Evolutionary conservation across 441 rosid species (phyloP).

Genomic region (Croton setiger): DNA sequence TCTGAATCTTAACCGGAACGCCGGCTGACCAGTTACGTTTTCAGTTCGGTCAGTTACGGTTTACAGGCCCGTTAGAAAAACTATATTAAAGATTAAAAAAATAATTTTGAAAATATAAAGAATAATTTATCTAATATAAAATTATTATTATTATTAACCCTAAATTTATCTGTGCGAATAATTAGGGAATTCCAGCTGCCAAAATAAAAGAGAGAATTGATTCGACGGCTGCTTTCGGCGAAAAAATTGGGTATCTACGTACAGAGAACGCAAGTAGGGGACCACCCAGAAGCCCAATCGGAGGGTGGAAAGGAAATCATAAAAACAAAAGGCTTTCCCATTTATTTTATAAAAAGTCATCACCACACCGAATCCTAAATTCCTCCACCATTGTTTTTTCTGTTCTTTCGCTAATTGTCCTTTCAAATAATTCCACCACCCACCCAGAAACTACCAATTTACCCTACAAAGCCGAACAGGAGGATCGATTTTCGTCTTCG

Average conservation of each 20-base stretch:
- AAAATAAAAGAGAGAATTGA: background rate
- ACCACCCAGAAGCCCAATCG: constrained; percentile 28
- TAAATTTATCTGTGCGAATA: too few relatives aligned
- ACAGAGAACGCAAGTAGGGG: constrained; percentile 28
- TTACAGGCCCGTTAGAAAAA: too few relatives aligned
- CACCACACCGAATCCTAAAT: constrained; percentile 16
- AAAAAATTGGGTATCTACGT: constrained; percentile 24
- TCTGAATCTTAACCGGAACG: too few relatives aligned
- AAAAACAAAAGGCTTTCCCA: background rate
- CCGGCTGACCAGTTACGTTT: too few relatives aligned
- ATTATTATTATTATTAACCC: too few relatives aligned
- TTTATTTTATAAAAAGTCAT: constrained; percentile 4
- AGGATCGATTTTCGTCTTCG: constrained; percentile 9
- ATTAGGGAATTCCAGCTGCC: background rate
- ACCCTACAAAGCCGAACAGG: background rate
- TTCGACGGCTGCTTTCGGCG: constrained; percentile 42
- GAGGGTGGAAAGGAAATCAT: background rate
- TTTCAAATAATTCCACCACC: background rate
- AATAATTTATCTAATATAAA: too few relatives aligned
- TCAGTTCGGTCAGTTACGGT: too few relatives aligned
- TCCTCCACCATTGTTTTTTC: background rate
- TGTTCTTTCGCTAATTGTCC: background rate
- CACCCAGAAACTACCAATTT: background rate
- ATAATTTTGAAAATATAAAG: too few relatives aligned
- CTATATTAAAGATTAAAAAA: too few relatives aligned